Evolutionary conservation across 306 rosid species (phyloP).

Genomic region (Begonia loranthoides): DNA sequence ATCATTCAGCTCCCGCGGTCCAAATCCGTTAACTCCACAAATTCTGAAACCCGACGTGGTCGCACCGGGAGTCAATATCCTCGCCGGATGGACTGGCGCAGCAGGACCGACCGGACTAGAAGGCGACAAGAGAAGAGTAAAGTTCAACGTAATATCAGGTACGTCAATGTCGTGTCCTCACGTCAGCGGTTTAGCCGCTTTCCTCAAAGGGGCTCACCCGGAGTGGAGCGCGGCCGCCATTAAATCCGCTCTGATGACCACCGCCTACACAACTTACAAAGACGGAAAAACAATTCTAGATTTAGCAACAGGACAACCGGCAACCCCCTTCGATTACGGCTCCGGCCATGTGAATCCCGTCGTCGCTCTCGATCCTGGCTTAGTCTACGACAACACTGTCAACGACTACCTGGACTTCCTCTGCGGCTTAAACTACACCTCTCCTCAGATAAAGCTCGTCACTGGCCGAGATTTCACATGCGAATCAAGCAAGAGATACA

Average conservation of each 20-base stretch:
- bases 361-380: conserved; percentile 89
- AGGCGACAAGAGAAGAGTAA: conserved; percentile 40
- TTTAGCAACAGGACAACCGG: conserved; percentile 39
- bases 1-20: conserved; percentile 90
- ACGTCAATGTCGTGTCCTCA: conserved; percentile 99
- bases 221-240: conserved; percentile 92
- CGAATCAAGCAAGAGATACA: conserved; percentile 34
- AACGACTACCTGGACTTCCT: conserved; percentile 66
- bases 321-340: conserved; percentile 76
- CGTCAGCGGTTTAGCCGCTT: conserved; percentile 71
- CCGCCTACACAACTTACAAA: conserved; percentile 53
- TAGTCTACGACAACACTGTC: conserved; percentile 42
- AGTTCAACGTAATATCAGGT: conserved; percentile 70
- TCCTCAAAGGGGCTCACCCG: conserved; percentile 56
- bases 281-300: conserved; percentile 44
- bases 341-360: conserved; percentile 82
- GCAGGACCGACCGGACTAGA: conserved; percentile 49
- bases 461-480: conserved; percentile 39
- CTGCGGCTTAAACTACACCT: conserved; percentile 62
- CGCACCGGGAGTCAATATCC: conserved; percentile 94
- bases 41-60: conserved; percentile 86
- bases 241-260: conserved; percentile 91
- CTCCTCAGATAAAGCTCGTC: conserved; percentile 31
- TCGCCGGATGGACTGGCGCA: conserved; percentile 80
- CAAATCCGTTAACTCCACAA: conserved; percentile 48